Base-by-base conservation (phyloP, 1,139 yeast species). In the Ogataea hybrid region DNA sequence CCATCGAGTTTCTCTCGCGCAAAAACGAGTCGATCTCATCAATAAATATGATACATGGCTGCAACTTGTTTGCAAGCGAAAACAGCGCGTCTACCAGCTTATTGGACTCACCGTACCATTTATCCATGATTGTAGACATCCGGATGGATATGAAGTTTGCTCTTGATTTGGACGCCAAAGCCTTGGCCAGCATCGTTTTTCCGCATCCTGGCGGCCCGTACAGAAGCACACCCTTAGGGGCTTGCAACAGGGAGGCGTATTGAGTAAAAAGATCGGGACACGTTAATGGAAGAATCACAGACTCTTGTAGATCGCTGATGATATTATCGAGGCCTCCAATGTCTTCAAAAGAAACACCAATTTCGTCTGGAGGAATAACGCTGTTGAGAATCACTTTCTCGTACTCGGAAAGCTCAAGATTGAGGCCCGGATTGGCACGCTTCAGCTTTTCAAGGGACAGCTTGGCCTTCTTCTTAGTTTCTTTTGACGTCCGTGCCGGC, bases 201-300 rank as follows among this genome's bases (percentile, higher is more conserved):
- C 97, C 97, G 64, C 97, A 92, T 0, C 98, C 97, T 0, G 98
- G 97, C 2, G 98, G 97, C 0, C 98, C 98, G 59, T 88, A 83
- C 43, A 92, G 73, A 34, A 92, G 68, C 2, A 92, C 97, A 21
- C 98, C 98, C 58, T 88, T 90, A 2, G 98, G 98, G 1, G 96
- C 92, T 57, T 84, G 88, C 27, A 84, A 70, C 42, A 92, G 69
- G 28, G 78, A 63, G 47, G 84, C 79, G 54, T 81, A 84, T 29
- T 74, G 77, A 11, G 73, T 68, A 56, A 81, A 83, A 39, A 84
- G 61, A 28, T 76, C 81, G 1, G 90, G 89, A 33, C 70, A 81
- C 1, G 95, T 89, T 42, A 92, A 69, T 1, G 98, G 98, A 54
- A 86, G 81, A 37, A 92, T 77, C 8, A 92, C 96, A 41, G 90